Percentiles rank a stretch among this genome's conserved stretches.
Conservation (phyloP, 352 stramenopile genomes). For the Globisporangium radiosum region DNA sequence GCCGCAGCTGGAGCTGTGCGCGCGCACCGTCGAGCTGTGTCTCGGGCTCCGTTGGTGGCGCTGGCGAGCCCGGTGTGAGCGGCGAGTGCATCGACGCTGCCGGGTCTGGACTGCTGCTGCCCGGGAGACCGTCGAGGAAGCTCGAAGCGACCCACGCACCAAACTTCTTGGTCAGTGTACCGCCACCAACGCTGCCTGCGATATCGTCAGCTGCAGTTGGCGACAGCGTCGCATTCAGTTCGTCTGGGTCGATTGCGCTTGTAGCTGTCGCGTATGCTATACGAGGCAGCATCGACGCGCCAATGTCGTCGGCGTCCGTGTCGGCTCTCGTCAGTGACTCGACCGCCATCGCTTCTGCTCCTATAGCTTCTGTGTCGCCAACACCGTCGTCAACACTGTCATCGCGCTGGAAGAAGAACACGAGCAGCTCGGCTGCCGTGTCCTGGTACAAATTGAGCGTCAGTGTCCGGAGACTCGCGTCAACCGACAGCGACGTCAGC, state of each 20-base stretch:
- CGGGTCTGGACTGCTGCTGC: slow-evolving; percentile 5
- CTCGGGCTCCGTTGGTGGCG: neutral
- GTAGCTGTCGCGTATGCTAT: neutral
- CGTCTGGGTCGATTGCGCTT: slow-evolving; percentile 4
- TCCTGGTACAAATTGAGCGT: slow-evolving; percentile 76
- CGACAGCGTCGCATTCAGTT: slow-evolving; percentile 6
- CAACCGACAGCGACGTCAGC: slow-evolving; percentile 59
- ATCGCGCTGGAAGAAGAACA: slow-evolving; percentile 71
- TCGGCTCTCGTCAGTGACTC: neutral
- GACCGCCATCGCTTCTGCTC: no score
- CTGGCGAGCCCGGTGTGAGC: slow-evolving; percentile 16
- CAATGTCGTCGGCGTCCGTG: slow-evolving; percentile 1
- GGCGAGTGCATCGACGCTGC: neutral
- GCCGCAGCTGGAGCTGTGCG: slow-evolving; percentile 63
- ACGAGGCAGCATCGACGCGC: neutral
- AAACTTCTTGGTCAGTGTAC: slow-evolving; percentile 41
- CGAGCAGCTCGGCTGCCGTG: slow-evolving; percentile 60
- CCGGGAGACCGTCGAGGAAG: slow-evolving; percentile 37
- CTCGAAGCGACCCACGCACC: slow-evolving; percentile 52
- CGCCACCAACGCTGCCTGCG: slow-evolving; percentile 16
- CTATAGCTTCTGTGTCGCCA: no score
- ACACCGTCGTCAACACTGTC: no score
- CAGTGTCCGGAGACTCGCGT: slow-evolving; percentile 60
- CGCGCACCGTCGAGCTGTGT: slow-evolving; percentile 21
- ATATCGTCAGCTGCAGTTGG: slow-evolving; percentile 6